Base-by-base conservation (phyloP, 441 rosid species). In the Populus hybrid region DNA sequence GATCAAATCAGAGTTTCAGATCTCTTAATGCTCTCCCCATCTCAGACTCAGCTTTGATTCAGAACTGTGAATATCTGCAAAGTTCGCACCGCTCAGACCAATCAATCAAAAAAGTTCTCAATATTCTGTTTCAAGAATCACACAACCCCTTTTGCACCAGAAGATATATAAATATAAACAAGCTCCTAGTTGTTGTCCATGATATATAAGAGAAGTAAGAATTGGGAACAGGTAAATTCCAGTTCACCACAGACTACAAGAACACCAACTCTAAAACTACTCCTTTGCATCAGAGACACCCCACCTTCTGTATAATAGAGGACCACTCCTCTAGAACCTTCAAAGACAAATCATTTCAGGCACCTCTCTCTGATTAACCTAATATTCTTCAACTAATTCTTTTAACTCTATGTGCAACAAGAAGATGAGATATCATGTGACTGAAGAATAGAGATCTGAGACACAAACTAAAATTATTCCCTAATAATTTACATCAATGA, bases 401-500 rank as follows among this genome's bases (percentile, higher is more conserved):
- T 36, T 26, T 16, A 28, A 16, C n/a, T 29, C 7, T 21, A 14
- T 9, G 28, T 20, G 9, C 70, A 71, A 65, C 73, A 31, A 61
- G 64, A 81, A 80, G 72, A 79, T 42, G 65, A 67, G 68, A 80
- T 38, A 42, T 68, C 76, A 82, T 69, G 80, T 18, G 81, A 74
- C 35, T 28, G 67, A 29, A 78, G 28, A 65, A 72, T 10, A 69
- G 16, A 76, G 81, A 85, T 81, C 78, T 59, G 59, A 53, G 73
- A 26, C 82, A 31, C 31, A 56, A 59, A 70, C 74, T 68, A 74
- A 31, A 71, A 63, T 31, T 50, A 87, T 80, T 80, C 79, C 77
- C 28, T 61, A 83, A 81, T 84, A 77, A 82, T 83, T 78, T 74
- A 42, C 33, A 72, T 64, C 76, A 74, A 81, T 79, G 67, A 75